A percentile compares a stretch with the other conserved stretches of the same genome.
These are phyloP conservation scores for Naganishia liquefaciens DNA, from an alignment of 1,284 basidiomycete genomes.

Conservation along the genomic window DNA sequence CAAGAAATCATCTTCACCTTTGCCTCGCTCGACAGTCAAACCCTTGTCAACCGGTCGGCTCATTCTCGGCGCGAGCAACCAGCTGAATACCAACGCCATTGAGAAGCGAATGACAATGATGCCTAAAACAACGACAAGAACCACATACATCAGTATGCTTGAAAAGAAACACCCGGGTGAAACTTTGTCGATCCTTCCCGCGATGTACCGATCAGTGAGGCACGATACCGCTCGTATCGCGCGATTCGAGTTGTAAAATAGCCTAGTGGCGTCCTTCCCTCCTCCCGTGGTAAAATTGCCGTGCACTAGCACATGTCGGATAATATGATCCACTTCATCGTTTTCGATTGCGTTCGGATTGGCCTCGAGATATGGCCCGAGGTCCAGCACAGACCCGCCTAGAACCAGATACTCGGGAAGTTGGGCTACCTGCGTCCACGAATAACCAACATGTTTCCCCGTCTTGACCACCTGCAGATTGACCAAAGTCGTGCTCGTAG, in stretches of 20 bases:
- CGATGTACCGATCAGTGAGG: constrained; percentile 78
- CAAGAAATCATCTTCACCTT: background rate
- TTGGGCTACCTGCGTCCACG: constrained; percentile 76
- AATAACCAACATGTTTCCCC: constrained; percentile 72
- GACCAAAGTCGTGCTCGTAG: constrained; percentile 64
- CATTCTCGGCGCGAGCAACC: constrained; percentile 83
- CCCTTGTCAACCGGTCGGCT: constrained; percentile 73
- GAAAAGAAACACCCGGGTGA: constrained; percentile 91
- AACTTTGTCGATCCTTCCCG: constrained; percentile 94
- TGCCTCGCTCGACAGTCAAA: constrained; percentile 56
- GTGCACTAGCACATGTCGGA: constrained; percentile 70
- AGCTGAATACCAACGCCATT: constrained; percentile 96
- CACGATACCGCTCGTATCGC: constrained; percentile 73
- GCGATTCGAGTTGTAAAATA: constrained; percentile 72
- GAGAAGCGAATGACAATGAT: constrained; percentile 88
- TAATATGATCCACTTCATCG: constrained; percentile 79
- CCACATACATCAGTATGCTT: constrained; percentile 83
- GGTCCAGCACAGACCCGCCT: constrained; percentile 91
- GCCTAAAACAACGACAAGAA: constrained; percentile 84
- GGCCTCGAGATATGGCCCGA: constrained; percentile 78
- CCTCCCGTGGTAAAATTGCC: constrained; percentile 54
- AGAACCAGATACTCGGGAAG: constrained; percentile 77
- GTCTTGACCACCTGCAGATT: constrained; percentile 67
- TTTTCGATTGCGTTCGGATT: constrained; percentile 68
- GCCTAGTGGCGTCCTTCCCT: constrained; percentile 85